phyloP scores from a whole-genome alignment of 2,329 filamentous ascomycete genomes.

The Thielaviopsis populi region DNA sequence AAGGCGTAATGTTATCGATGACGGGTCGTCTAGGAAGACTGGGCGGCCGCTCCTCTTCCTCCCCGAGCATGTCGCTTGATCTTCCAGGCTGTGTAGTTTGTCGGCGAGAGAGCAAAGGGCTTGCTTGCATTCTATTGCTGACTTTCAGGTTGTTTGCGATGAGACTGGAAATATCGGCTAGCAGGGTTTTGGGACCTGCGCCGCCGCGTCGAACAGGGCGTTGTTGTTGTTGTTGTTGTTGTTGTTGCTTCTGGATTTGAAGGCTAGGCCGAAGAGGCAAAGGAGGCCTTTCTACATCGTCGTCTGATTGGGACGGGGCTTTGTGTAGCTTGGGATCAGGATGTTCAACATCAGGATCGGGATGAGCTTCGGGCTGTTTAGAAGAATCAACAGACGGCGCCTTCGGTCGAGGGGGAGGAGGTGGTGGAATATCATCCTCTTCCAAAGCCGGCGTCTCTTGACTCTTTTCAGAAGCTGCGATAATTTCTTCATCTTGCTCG shows the following conservation, averaged over 20 bases:
- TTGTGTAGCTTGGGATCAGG: not conserved
- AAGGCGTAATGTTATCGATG: not conserved
- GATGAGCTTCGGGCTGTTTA: not conserved
- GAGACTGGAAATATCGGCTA: not conserved
- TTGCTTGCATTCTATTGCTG: not conserved
- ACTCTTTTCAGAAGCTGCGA: slow-evolving; percentile 11
- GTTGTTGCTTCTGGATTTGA: not conserved
- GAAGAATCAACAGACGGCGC: not conserved
- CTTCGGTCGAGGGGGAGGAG: slow-evolving; percentile 10
- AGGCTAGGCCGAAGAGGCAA: not conserved
- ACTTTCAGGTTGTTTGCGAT: not conserved
- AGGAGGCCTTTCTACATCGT: not conserved
- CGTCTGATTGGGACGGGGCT: not conserved
- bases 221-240: not conserved
- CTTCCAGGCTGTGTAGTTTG: slow-evolving; percentile 9
- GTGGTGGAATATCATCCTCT: not conserved
- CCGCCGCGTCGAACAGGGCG: not conserved
- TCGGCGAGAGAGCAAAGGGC: not conserved
- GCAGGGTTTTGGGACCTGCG: not conserved
- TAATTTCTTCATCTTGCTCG: slow-evolving; percentile 34
- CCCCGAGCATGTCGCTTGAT: not conserved
- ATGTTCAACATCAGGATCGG: slow-evolving; percentile 7
- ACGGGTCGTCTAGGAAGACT: slow-evolving; percentile 12
- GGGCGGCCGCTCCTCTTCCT: slow-evolving; percentile 2
- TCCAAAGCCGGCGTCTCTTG: not conserved